Percentiles rank a stretch among this genome's conserved stretches.
Evolutionary conservation across 23 red algal genomes (phyloP).

Genomic region (Gracilaria gracilis): DNA sequence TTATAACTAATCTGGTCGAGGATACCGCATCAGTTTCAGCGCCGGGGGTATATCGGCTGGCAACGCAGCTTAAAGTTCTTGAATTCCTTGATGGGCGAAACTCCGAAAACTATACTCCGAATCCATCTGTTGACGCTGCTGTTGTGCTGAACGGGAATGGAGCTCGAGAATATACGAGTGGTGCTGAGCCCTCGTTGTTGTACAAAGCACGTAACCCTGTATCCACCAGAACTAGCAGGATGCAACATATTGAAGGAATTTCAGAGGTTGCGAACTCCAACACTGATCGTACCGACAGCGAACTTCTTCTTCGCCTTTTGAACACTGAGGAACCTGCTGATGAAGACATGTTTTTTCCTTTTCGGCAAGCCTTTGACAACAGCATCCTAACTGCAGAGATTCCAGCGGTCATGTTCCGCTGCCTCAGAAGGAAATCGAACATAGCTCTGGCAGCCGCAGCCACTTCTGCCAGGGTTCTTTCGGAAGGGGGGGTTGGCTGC

Average conservation of each 20-base stretch:
- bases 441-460: slow-evolving; percentile 36
- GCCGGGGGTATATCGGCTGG: background rate
- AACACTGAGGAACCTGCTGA: background rate
- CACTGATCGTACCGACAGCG: background rate
- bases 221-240: background rate
- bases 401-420: slow-evolving; percentile 42
- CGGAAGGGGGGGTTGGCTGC: slow-evolving; percentile 46
- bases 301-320: slow-evolving; percentile 17
- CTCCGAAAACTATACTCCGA: background rate
- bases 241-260: background rate
- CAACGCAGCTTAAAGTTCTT: slow-evolving; percentile 24
- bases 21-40: slow-evolving; percentile 33
- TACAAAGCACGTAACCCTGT: background rate
- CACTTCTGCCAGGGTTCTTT: slow-evolving; percentile 36
- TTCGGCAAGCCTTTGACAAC: slow-evolving; percentile 9
- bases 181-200: background rate
- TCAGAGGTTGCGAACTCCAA: background rate
- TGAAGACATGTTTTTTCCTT: slow-evolving; percentile 7
- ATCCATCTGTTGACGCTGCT: background rate
- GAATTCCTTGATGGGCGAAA: slow-evolving; percentile 19
- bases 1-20: slow-evolving; percentile 8
- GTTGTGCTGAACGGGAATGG: background rate
- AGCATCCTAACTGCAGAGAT: slow-evolving; percentile 44
- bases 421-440: slow-evolving; percentile 5
- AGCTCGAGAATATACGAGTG: background rate